These are phyloP conservation scores for Collybia mongolica DNA, from an alignment of 768 basidiomycete species.

Conservation along the genomic window DNA sequence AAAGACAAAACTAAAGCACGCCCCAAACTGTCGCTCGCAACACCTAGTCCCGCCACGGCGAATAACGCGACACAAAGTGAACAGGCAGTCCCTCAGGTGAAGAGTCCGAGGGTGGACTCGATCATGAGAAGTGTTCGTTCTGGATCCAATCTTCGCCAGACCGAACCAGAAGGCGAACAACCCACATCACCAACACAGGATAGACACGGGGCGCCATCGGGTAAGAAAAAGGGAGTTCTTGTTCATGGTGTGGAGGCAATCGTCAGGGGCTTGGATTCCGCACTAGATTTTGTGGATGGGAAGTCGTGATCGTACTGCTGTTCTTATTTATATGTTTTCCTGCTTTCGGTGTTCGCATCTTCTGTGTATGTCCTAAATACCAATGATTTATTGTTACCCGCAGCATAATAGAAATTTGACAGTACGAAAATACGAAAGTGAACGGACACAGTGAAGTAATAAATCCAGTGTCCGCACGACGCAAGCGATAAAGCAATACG, in stretches of 20 bases:
- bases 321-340: no score
- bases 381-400: no score
- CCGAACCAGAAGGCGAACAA: slow-evolving; percentile 5
- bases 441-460: no score
- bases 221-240: slow-evolving; percentile 30
- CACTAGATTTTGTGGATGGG: slow-evolving; percentile 39
- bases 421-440: no score
- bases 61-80: neutral
- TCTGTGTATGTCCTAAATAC: no score
- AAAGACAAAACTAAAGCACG: slow-evolving; percentile 17
- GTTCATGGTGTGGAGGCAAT: slow-evolving; percentile 23
- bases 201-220: slow-evolving; percentile 10
- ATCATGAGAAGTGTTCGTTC: slow-evolving; percentile 31
- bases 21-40: slow-evolving; percentile 29
- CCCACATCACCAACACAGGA: slow-evolving; percentile 3
- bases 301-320: neutral
- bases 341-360: no score
- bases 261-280: slow-evolving; percentile 36
- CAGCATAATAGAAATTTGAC: no score
- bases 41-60: slow-evolving; percentile 7
- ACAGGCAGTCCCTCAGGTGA: slow-evolving; percentile 1
- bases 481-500: no score
- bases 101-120: slow-evolving; percentile 12
- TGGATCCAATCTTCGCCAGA: slow-evolving; percentile 27
- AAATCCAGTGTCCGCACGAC: no score